These are phyloP conservation scores for Mortierella sp. DNA, from an alignment of 371 early-diverging fungal species.

Conservation along the genomic window DNA sequence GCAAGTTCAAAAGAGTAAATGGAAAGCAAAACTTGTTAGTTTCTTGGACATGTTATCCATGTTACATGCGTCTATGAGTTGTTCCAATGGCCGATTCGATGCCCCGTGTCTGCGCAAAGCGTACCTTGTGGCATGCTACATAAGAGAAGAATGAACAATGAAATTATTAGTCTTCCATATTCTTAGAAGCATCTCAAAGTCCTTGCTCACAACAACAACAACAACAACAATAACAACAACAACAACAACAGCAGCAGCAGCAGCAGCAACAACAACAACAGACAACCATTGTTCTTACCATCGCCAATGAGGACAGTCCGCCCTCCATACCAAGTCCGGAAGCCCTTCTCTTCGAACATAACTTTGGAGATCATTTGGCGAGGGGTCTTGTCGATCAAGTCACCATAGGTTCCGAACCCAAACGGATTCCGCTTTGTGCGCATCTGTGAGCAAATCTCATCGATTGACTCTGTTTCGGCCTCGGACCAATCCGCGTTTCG, in stretches of 20 bases:
- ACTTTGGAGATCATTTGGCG: conserved; percentile 46
- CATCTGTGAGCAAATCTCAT: conserved; percentile 52
- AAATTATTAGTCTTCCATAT: background rate
- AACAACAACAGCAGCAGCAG: background rate
- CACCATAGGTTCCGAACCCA: conserved; percentile 51
- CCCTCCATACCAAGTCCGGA: conserved; percentile 54
- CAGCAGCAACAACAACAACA: background rate
- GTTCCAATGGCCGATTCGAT: background rate
- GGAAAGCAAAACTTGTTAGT: background rate
- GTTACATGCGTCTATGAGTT: background rate
- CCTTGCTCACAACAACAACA: background rate
- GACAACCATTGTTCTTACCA: conserved; percentile 26
- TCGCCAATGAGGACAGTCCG: conserved; percentile 55
- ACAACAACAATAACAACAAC: background rate
- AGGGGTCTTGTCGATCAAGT: conserved; percentile 45
- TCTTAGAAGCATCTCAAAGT: no score
- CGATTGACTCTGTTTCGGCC: conserved; percentile 48
- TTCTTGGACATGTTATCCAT: background rate
- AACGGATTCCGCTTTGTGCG: conserved; percentile 41
- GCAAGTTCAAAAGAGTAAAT: background rate
- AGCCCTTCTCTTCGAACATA: conserved; percentile 54
- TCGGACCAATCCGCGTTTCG: conserved; percentile 49
- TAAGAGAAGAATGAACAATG: background rate
- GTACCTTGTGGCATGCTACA: conserved; percentile 56
- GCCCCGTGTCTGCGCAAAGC: background rate